Evolutionary conservation across 495 filamentous ascomycete species (phyloP).

Genomic region (Penicillium roqueforti): DNA sequence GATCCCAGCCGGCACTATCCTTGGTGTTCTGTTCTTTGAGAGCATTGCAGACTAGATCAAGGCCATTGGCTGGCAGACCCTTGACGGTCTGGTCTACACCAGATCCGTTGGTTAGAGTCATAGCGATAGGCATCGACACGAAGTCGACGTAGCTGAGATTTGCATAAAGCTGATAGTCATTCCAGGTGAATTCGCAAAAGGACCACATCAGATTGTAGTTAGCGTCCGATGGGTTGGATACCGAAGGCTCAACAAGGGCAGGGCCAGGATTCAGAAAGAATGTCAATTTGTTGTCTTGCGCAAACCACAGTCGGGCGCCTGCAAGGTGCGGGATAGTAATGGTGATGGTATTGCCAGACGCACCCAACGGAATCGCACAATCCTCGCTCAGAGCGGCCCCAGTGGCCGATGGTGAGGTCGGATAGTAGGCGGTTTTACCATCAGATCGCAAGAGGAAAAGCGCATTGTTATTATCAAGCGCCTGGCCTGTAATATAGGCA

Average conservation of each 20-base stretch:
- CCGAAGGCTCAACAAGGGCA: constrained; percentile 65
- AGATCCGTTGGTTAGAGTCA: constrained; percentile 52
- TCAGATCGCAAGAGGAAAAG: constrained; percentile 61
- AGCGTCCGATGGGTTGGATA: constrained; percentile 60
- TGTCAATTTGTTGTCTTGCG: constrained; percentile 52
- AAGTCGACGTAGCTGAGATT: constrained; percentile 79
- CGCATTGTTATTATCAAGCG: constrained; percentile 55
- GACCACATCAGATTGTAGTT: constrained; percentile 63
- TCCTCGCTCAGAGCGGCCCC: constrained; percentile 44
- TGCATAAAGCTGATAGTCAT: constrained; percentile 60
- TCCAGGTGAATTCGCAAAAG: constrained; percentile 74
- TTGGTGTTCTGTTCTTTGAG: constrained; percentile 48
- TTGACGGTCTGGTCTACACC: constrained; percentile 52
- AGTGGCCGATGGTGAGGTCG: constrained; percentile 45
- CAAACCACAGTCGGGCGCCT: constrained; percentile 70
- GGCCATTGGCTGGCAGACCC: constrained; percentile 55
- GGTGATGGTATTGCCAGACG: constrained; percentile 52
- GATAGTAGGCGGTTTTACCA: constrained; percentile 52
- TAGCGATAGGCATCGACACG: constrained; percentile 59
- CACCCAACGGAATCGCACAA: constrained; percentile 60
- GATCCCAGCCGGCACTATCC: constrained; percentile 60
- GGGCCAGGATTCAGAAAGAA: constrained; percentile 69
- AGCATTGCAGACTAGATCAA: constrained; percentile 50
- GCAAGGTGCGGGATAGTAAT: constrained; percentile 64
- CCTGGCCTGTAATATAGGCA: constrained; percentile 67